Base-by-base conservation (phyloP, 1,139 yeast species). In the Blastobotrys petasosporus region DNA sequence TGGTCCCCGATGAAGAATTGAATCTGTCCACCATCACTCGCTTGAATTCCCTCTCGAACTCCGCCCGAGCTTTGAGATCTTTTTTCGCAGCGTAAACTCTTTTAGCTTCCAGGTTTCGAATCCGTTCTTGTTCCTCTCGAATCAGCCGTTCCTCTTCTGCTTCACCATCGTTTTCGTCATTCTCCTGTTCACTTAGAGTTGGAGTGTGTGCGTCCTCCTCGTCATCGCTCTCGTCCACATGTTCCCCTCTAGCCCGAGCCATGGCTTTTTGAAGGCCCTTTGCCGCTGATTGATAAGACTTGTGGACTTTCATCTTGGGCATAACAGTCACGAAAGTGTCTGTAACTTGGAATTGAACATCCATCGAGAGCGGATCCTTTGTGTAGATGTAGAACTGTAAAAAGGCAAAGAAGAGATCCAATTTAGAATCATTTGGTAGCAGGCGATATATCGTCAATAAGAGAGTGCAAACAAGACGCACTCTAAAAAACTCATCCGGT, bases 381-480 rank as follows among this genome's bases (percentile, higher is more conserved):
- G 85, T 76, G 60, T 73, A 76, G n/a, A 77, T 64, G 58, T 86
- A 88, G 60, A 78, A 87, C 57, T 87, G 94, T 52, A 87, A 80
- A 55, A 80, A 82, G 15, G 74, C 71, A 52, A 83, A 57, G 52
- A 83, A 76, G 2, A 74, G 61, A 5, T 67, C 66, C 28, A 82
- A 53, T 36, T 44, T 47, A 4, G 25, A 28, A 32, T 36, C 40
- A 9, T 59, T 48, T 32, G 65, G 67, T 32, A 77, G 54, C 6
- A 74, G 51, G 7, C 4, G 25, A 20, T 20, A 7, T 4, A 20
- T 7, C 7, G 25, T 20, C 25, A 20, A 20, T 20, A 20, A 7
- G 25, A 20, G 25, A 0, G 71, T 61, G 25, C 75, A 61, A 10
- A 76, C 64, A 57, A 88, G 63, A 40, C 80, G 79, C 29, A 87